These are phyloP conservation scores for Incumbomyces delicatus DNA, from an alignment of 2,329 filamentous ascomycete species.

Conservation along the genomic window DNA sequence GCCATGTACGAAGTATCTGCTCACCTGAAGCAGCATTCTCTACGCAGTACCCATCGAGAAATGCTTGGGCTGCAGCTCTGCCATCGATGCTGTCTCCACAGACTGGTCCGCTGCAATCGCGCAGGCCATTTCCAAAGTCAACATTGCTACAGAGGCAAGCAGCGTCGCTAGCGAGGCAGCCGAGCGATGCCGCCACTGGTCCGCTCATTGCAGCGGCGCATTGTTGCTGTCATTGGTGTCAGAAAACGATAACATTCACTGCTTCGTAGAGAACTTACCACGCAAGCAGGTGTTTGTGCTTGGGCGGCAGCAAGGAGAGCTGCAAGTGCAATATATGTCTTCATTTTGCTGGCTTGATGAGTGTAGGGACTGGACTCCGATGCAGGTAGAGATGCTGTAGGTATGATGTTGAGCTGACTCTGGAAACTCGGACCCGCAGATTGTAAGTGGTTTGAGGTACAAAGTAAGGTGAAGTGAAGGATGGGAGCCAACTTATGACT, in stretches of 20 bases:
- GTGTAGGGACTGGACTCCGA: not conserved
- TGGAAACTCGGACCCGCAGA: not conserved
- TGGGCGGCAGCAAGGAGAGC: constrained; percentile 1
- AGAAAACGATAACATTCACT: constrained; percentile 21
- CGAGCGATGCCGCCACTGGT: constrained; percentile 28
- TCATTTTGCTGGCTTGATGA: constrained; percentile 2
- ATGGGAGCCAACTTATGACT: not conserved
- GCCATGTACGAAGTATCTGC: not conserved
- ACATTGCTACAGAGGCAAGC: constrained; percentile 31
- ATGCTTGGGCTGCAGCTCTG: constrained; percentile 22
- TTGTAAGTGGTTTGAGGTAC: not conserved
- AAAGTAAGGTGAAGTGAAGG: not conserved
- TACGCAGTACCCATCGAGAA: constrained; percentile 30
- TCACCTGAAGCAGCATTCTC: constrained; percentile 11
- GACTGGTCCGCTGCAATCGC: constrained; percentile 36
- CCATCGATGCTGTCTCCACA: constrained; percentile 31
- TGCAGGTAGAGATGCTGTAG: not conserved
- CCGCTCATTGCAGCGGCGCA: constrained; percentile 37
- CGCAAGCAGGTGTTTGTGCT: not conserved
- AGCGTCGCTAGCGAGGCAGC: constrained; percentile 29
- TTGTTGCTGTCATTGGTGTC: constrained; percentile 27
- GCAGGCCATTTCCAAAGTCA: constrained; percentile 36
- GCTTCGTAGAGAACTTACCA: constrained; percentile 17
- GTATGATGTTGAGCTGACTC: not conserved
- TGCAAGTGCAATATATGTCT: constrained; percentile 3